Evolutionary conservation across 805 yeast species (phyloP).

Genomic region (Ogataea haglerorum): DNA sequence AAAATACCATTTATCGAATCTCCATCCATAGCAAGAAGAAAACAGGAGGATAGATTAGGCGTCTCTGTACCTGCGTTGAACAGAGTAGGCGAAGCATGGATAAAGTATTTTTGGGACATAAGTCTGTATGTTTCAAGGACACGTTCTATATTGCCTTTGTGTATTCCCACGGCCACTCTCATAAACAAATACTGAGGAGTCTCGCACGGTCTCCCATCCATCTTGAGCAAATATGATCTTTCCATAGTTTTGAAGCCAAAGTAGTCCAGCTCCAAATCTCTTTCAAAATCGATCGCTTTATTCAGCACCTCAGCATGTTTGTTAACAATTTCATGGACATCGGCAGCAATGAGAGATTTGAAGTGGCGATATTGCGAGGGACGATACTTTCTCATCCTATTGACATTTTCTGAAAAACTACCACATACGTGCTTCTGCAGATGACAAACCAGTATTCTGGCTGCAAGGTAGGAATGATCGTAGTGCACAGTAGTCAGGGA

Average conservation of each 20-base stretch:
- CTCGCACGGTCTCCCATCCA: slow-evolving; percentile 69
- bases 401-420: slow-evolving; percentile 69
- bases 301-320: slow-evolving; percentile 59
- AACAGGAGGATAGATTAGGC: slow-evolving; percentile 88
- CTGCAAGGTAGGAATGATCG: slow-evolving; percentile 87
- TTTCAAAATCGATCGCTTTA: slow-evolving; percentile 61
- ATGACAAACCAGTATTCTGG: slow-evolving; percentile 81
- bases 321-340: slow-evolving; percentile 54
- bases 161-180: slow-evolving; percentile 92
- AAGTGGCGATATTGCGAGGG: slow-evolving; percentile 69
- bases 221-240: slow-evolving; percentile 73
- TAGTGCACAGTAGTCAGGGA: slow-evolving; percentile 93
- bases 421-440: slow-evolving; percentile 81
- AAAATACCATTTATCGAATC: slow-evolving; percentile 96
- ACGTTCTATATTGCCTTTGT: slow-evolving; percentile 58
- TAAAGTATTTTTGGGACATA: slow-evolving; percentile 84
- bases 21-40: slow-evolving; percentile 84
- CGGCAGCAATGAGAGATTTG: slow-evolving; percentile 60
- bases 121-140: slow-evolving; percentile 80
- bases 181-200: slow-evolving; percentile 88
- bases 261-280: slow-evolving; percentile 76
- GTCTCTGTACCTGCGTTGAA: slow-evolving; percentile 89
- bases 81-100: slow-evolving; percentile 93
- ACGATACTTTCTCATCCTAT: slow-evolving; percentile 60
- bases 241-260: slow-evolving; percentile 93